Base-by-base conservation (phyloP, 225 moss, liverwort and hornwort genomes). In the Polytrichum commune region DNA sequence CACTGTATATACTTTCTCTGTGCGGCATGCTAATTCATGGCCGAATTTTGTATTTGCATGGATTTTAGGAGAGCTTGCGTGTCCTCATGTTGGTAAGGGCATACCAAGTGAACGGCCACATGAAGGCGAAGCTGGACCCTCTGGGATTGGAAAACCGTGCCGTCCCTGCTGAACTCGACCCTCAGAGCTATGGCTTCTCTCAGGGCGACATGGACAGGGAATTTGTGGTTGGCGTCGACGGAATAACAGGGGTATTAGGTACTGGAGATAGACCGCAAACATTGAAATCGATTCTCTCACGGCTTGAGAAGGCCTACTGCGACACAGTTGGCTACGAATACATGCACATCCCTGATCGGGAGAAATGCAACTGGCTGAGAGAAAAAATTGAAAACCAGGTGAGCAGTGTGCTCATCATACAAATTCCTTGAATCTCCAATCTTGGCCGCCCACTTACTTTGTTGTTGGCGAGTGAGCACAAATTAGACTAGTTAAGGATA, bases 331-430 rank as follows among this genome's bases (percentile, higher is more conserved):
- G 95, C 26, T 96, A 90, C 70, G 93, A 96, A 63, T 96, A 96
- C 71, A 96, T 96, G 95, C 91, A 96, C 64, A 96, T 96, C 57
- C 88, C 90, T 30, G 91, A 93, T 66, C 85, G 95, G 63, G 95
- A 93, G 27, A 86, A 93, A 77, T 96, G 95, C 73, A 96, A 96
- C 72, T 96, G 93, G 93, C 79, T 96, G 75, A 85, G 93, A 71
- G 95, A 93, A 69, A 84, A 87, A 75, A 96, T 96, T 65, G 95
- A 96, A 79, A 90, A 82, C 69, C 90, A 93, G 80, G 80, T 89
- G 20, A 79, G 69, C 5, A 38, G 38, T 38, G 85, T 38, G 38
- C 38, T 38, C 38, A 13, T 38, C 3, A 3, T 38, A 38, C 38
- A 38, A 10, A 38, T 3, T 10, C 38, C 13, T 38, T 2, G 38